Base-by-base conservation (phyloP, 495 filamentous ascomycete genomes). In the Penicillium ochrochloron region DNA sequence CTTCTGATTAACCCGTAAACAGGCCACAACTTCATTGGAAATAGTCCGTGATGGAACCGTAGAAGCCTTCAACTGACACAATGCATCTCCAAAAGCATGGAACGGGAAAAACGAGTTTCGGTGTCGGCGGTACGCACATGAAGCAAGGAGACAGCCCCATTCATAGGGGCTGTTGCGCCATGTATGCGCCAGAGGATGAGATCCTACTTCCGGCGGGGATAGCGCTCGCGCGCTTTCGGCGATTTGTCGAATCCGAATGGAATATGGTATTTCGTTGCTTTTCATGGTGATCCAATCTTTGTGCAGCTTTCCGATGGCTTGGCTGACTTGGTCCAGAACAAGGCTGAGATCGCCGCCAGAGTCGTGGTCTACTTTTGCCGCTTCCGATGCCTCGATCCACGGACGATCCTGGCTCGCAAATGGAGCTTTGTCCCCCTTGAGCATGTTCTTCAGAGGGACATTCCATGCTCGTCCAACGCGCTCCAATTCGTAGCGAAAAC, bases 31-130 rank as follows among this genome's bases (percentile, higher is more conserved):
- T 31, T 76, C 69, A 57, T 75, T 69, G 8, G 66, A 65, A 10
- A 80, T 64, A 0, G 55, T 59, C 12, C 77, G 72, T 0, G 73
- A 71, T 8, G 75, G 62, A 41, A 62, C 52, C 12, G 57, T 68
- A 9, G 65, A 66, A 0, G 86, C 82, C 70, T 94, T 94, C 17
- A 94, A 80, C 34, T 81, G 76, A 7, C 84, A 86, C 0, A 94
- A 74, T 61, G 87, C 84, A 17, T 79, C 80, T 0, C 89, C 90
- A 11, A 88, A 88, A 42, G 91, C 86, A 57, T 85, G 80, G 79
- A 90, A 90, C 14, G 83, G 77, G 53, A 91, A 85, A 11, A 59
- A 78, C 1, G 64, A 74, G 0, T 64, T 61, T 52, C 81, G 77
- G 51, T 75, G 80, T 44, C 70, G 63, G 42, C 76, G 75, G 68